phyloP scores from a whole-genome alignment of 2,329 filamentous ascomycete species.

The Magnaporthiopsis incrustans region DNA sequence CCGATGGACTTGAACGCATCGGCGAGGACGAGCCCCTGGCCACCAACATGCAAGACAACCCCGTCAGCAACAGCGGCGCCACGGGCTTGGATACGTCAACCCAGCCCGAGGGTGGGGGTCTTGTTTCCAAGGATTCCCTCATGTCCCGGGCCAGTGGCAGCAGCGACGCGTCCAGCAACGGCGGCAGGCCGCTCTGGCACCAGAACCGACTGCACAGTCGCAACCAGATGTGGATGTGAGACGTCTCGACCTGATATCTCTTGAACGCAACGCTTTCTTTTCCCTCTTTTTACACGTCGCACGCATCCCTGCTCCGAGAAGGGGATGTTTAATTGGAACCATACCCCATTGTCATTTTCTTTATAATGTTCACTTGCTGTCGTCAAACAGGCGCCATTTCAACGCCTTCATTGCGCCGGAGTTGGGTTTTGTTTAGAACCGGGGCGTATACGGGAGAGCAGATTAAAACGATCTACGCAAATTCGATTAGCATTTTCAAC shows the following conservation, averaged over 20 bases:
- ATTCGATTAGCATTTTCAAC: neutral
- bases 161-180: slow-evolving; percentile 5
- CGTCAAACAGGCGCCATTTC: neutral
- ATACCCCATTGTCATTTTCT: neutral
- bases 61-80: slow-evolving; percentile 6
- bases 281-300: neutral
- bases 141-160: slow-evolving; percentile 5
- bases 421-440: neutral
- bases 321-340: neutral
- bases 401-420: neutral
- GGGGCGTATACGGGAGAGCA: neutral
- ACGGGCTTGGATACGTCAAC: slow-evolving; percentile 7
- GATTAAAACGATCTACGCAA: neutral
- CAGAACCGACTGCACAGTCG: slow-evolving; percentile 41
- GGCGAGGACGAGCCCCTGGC: slow-evolving; percentile 31
- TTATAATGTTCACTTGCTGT: neutral
- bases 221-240: slow-evolving; percentile 39
- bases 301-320: neutral
- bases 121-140: slow-evolving; percentile 8
- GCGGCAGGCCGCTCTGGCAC: slow-evolving; percentile 40
- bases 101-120: slow-evolving; percentile 3
- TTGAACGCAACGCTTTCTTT: neutral
- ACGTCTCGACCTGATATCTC: neutral
- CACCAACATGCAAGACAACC: neutral
- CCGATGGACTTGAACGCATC: slow-evolving; percentile 29